Percentiles rank a stretch among this genome's conserved stretches.
These are phyloP conservation scores for Teratosphaeria nubilosa DNA, from an alignment of 2,329 filamentous ascomycete species.

Conservation along the genomic window DNA sequence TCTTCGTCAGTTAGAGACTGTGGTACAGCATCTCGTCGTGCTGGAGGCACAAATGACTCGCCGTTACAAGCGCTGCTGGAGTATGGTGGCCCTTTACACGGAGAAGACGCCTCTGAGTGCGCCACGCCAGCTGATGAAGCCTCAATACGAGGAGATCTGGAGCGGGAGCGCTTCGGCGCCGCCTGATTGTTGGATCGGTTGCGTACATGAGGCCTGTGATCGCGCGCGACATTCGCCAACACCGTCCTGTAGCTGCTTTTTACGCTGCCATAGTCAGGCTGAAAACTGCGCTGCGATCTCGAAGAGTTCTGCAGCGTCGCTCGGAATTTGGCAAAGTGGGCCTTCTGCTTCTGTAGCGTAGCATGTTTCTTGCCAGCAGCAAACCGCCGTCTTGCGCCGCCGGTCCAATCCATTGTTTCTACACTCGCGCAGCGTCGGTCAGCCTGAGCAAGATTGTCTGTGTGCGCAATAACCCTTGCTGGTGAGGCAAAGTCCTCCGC, in stretches of 20 bases:
- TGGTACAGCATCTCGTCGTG: background rate
- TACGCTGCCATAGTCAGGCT: slow-evolving; percentile 2
- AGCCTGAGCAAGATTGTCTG: background rate
- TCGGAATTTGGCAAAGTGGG: slow-evolving; percentile 36
- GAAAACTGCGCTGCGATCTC: slow-evolving; percentile 2
- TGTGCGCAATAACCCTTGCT: too few species aligned
- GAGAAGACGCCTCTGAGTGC: background rate
- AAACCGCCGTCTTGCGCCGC: slow-evolving; percentile 28
- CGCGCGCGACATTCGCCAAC: background rate
- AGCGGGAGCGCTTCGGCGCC: background rate
- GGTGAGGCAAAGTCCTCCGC: too few species aligned
- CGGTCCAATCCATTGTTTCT: slow-evolving; percentile 40
- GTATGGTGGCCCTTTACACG: background rate
- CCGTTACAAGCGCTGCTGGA: background rate
- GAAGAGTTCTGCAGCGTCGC: slow-evolving; percentile 8
- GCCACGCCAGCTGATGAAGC: background rate
- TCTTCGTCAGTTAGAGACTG: slow-evolving; percentile 5
- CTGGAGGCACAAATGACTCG: background rate
- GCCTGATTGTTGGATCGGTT: background rate
- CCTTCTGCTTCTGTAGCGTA: slow-evolving; percentile 32
- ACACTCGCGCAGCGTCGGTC: background rate
- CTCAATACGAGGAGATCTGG: background rate
- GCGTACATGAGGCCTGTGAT: background rate
- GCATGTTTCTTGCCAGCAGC: slow-evolving; percentile 21
- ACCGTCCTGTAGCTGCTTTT: background rate